Evolutionary conservation across 2,329 filamentous ascomycete genomes (phyloP).

Genomic region (Pestalotiopsis sp.): DNA sequence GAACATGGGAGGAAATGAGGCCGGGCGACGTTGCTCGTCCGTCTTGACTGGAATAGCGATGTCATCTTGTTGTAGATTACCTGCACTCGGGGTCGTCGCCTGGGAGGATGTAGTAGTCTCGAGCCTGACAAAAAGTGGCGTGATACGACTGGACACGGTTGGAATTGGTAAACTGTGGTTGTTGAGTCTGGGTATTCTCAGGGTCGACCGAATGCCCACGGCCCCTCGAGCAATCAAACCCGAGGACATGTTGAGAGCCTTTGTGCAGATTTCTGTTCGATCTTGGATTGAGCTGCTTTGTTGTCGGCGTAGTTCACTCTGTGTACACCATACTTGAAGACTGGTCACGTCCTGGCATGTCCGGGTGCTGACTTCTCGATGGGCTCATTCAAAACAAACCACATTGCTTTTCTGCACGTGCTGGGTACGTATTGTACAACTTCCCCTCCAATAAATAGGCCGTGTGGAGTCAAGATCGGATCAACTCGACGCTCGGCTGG

Average conservation of each 20-base stretch:
- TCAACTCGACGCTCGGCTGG: neutral
- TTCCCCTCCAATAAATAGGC: too few species aligned
- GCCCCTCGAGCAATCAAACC: neutral
- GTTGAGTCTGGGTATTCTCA: neutral
- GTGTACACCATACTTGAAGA: too few species aligned
- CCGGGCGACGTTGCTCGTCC: neutral
- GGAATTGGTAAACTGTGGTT: neutral
- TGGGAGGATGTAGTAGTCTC: neutral
- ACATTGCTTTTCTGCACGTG: too few species aligned
- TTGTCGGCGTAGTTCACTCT: too few species aligned
- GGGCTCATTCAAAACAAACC: too few species aligned
- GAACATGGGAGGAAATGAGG: too few species aligned
- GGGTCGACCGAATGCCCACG: neutral
- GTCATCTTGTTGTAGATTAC: neutral
- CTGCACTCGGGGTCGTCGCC: neutral
- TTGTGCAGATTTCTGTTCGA: neutral
- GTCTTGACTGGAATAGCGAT: neutral
- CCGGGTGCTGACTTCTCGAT: too few species aligned
- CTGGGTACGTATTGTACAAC: too few species aligned
- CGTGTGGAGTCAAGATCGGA: neutral
- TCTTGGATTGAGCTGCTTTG: neutral
- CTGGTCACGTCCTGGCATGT: too few species aligned
- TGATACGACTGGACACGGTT: neutral
- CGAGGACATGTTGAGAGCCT: neutral
- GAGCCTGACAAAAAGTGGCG: neutral